Percentiles rank a stretch among this genome's conserved stretches.
phyloP scores from a whole-genome alignment of 73 alveolate species.

The Paraurostyla sp. region DNA sequence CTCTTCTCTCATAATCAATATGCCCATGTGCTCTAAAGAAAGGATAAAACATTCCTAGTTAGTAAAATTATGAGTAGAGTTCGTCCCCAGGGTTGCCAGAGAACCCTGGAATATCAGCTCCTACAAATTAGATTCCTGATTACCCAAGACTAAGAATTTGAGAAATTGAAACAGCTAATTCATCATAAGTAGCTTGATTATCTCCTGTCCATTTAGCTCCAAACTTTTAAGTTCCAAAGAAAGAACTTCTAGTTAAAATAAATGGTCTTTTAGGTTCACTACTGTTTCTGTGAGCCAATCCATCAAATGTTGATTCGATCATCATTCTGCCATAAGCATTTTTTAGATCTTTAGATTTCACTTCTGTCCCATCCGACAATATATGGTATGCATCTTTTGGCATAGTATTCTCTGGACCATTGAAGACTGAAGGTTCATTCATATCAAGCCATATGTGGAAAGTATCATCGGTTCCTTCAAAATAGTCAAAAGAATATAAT shows the following conservation, averaged over 20 bases:
- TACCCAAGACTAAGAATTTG: slow-evolving; percentile 80
- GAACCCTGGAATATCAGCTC: slow-evolving; percentile 95
- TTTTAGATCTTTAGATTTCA: slow-evolving; percentile 91
- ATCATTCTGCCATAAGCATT: slow-evolving; percentile 87
- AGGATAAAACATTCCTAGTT: slow-evolving; percentile 77
- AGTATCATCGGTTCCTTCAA: slow-evolving; percentile 71
- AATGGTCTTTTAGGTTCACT: slow-evolving; percentile 85
- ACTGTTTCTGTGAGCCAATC: slow-evolving; percentile 77
- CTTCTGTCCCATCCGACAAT: slow-evolving; percentile 60
- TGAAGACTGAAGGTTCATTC: slow-evolving; percentile 95
- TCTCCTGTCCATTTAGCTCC: slow-evolving; percentile 98
- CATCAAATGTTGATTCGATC: slow-evolving; percentile 86
- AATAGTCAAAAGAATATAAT: slow-evolving; percentile 72
- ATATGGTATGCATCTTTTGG: slow-evolving; percentile 85
- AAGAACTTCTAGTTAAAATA: slow-evolving; percentile 90
- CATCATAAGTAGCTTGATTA: slow-evolving; percentile 81
- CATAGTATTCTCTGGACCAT: slow-evolving; percentile 49
- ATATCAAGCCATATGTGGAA: slow-evolving; percentile 91
- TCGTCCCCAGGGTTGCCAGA: slow-evolving; percentile 20
- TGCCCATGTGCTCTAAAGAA: slow-evolving; percentile 75
- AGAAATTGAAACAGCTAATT: slow-evolving; percentile 82
- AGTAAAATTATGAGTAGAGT: slow-evolving; percentile 78
- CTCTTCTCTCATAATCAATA: slow-evolving; percentile 89
- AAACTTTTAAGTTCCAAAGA: slow-evolving; percentile 87
- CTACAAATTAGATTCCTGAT: slow-evolving; percentile 88